phyloP scores from a whole-genome alignment of 106 monocot species.

The Acorus gramineus region DNA sequence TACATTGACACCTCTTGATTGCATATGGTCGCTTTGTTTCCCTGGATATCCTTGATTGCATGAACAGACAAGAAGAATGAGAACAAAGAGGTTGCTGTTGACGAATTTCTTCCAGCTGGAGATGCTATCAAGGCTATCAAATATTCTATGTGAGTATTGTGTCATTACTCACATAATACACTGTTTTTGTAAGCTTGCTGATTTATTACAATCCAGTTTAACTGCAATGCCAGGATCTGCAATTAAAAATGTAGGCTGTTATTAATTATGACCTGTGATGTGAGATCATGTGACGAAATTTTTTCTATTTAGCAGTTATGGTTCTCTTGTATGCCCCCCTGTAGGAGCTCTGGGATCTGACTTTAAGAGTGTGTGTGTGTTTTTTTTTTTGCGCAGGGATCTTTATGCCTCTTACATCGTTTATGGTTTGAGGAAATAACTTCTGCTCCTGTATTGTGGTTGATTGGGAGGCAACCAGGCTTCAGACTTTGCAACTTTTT shows the following conservation, averaged over 20 bases:
- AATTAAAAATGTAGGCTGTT: too few species aligned
- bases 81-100: conserved; percentile 71
- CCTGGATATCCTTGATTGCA: background rate
- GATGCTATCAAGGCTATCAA: conserved; percentile 50
- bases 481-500: too few species aligned
- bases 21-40: background rate
- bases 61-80: conserved; percentile 72
- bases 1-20: background rate
- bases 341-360: too few species aligned
- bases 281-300: too few species aligned
- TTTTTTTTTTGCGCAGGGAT: conserved; percentile 31
- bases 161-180: background rate
- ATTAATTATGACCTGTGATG: too few species aligned
- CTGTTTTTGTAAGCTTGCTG: too few species aligned
- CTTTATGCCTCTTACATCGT: conserved; percentile 60
- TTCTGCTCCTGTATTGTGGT: background rate
- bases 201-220: too few species aligned
- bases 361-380: too few species aligned
- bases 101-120: conserved; percentile 57
- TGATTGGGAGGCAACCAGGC: too few species aligned
- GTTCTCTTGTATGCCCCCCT: too few species aligned
- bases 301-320: too few species aligned
- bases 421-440: conserved; percentile 53
- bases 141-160: conserved; percentile 47
- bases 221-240: too few species aligned